Conservation (phyloP, 1,284 basidiomycete genomes). For the Melampsora americana region DNA sequence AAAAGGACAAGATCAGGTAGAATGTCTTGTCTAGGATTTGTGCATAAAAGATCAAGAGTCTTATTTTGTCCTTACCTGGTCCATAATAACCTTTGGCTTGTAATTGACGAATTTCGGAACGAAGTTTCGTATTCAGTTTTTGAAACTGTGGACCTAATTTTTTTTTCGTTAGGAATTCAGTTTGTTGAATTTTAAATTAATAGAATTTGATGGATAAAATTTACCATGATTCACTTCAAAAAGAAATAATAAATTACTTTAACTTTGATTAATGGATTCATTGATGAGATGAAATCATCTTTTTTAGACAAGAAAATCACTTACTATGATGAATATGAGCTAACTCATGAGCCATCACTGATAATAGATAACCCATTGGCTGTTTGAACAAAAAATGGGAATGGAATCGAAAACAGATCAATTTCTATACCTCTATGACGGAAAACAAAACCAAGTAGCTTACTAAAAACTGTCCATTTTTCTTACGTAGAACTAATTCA, state of each 20-base stretch:
- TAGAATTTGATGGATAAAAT: neutral
- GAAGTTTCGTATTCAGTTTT: conserved; percentile 22
- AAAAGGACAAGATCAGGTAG: too few relatives aligned
- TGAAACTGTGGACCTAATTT: conserved; percentile 36
- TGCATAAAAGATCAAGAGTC: too few relatives aligned
- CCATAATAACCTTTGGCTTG: conserved; percentile 31
- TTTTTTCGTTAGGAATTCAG: neutral
- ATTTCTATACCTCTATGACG: neutral
- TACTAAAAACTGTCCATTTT: conserved; percentile 59
- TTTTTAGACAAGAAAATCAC: neutral
- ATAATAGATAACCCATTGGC: conserved; percentile 34
- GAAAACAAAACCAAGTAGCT: conserved; percentile 57
- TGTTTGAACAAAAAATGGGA: neutral
- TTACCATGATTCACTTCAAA: conserved; percentile 27
- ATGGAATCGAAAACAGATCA: conserved; percentile 8
- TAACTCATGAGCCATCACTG: conserved; percentile 37
- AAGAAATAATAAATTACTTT: neutral
- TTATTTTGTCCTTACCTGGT: neutral
- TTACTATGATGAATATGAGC: conserved; percentile 40
- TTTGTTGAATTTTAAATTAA: neutral
- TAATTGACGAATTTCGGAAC: conserved; percentile 22
- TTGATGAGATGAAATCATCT: neutral
- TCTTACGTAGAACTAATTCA: conserved; percentile 55
- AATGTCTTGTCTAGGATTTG: too few relatives aligned
- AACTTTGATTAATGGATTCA: neutral